phyloP scores from a whole-genome alignment of 495 filamentous ascomycete species.

The Neurospora tetraspora region DNA sequence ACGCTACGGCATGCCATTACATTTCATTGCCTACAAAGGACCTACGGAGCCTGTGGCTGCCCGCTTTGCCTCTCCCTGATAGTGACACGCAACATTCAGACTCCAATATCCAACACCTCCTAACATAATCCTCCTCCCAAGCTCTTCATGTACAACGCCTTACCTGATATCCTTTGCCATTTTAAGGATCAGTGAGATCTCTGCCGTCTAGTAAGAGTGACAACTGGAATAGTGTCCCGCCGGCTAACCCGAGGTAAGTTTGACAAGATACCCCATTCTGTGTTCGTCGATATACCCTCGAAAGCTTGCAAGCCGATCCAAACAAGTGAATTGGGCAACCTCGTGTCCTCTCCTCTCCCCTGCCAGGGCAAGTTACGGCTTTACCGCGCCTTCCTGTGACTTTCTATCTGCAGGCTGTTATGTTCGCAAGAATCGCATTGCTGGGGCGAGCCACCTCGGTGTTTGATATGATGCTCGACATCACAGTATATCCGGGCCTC shows the following conservation, averaged over 20 bases:
- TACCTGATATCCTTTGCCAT: background rate
- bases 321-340: background rate
- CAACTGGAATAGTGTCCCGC: background rate
- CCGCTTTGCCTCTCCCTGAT: background rate
- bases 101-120: background rate
- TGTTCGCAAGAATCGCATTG: background rate
- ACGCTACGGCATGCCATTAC: background rate
- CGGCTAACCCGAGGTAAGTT: background rate
- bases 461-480: background rate
- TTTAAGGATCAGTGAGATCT: background rate
- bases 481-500: background rate
- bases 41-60: background rate
- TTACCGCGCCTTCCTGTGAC: background rate
- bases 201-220: background rate
- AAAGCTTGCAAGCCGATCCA: background rate
- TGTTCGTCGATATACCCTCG: background rate
- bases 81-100: background rate
- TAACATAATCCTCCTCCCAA: background rate
- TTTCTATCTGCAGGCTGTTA: background rate
- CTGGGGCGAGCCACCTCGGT: background rate
- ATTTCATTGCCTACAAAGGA: background rate
- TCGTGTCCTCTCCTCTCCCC: background rate
- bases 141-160: background rate
- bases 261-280: background rate
- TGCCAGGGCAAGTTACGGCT: background rate